Evolutionary conservation across 805 yeast species (phyloP).

Genomic region (Barnettozyma californica): DNA sequence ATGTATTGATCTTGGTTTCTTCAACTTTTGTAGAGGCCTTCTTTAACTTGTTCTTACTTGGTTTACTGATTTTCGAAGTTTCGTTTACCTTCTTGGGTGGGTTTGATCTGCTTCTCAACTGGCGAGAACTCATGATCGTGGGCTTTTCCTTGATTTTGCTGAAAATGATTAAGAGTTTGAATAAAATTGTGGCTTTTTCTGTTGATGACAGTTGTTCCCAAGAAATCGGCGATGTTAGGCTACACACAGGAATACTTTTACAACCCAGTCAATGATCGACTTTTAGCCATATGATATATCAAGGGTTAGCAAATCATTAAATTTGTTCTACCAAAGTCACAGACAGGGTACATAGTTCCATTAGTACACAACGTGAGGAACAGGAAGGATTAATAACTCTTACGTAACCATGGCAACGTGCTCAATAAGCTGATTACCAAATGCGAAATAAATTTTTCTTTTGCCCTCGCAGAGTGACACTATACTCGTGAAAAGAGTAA

Average conservation of each 20-base stretch:
- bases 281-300: too few relatives aligned
- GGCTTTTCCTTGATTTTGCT: not conserved
- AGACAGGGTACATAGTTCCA: too few relatives aligned
- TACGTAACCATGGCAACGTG: not conserved
- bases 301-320: too few relatives aligned
- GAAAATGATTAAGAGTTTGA: not conserved
- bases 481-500: not conserved
- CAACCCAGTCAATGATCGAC: too few relatives aligned
- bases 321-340: too few relatives aligned
- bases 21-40: not conserved
- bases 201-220: too few relatives aligned
- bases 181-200: not conserved
- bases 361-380: too few relatives aligned
- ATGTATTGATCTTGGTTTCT: not conserved
- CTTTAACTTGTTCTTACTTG: conserved; percentile 8
- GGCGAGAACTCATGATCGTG: not conserved
- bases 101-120: not conserved
- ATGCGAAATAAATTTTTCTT: not conserved
- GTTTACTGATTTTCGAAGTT: conserved; percentile 22
- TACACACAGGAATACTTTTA: too few relatives aligned
- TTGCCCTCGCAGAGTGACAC: not conserved
- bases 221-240: too few relatives aligned
- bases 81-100: not conserved
- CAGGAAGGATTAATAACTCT: too few relatives aligned
- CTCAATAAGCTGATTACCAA: not conserved